Base-by-base conservation (phyloP, 106 monocot genomes). In the Dioscorea zingiberensis region DNA sequence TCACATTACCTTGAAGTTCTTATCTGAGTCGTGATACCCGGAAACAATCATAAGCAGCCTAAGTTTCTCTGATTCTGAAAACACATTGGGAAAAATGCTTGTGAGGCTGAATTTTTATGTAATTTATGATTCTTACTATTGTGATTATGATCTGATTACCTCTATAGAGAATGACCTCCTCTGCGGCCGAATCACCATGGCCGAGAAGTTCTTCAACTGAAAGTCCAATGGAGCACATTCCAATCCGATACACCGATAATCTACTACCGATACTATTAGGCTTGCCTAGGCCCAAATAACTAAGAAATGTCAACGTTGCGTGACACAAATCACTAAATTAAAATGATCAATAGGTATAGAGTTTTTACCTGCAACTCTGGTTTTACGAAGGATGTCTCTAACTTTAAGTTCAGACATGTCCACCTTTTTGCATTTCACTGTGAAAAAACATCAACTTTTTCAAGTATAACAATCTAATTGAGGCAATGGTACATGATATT, bases 341-440 rank as follows among this genome's bases (percentile, higher is more conserved):
- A 8, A 38, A 10, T 38, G 38, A 6, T 16, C 27, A 27, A 8
- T 16, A 48, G 27, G n/a, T 18, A 21, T 45, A 17, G 18, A 29
- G 17, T 19, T 47, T 18, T 27, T 56, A 60, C 64, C 73, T 74
- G 63, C 16, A 47, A 73, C 67, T 69, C 66, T 79, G 18, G 56
- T 69, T 73, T 53, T 62, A 17, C 69, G 59, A 8, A 79, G 58
- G 11, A 78, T 73, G 3, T 79, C 73, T 44, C 54, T 69, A 58
- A 79, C 69, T 28, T 59, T 69, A 21, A 73, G 73, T 15, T 73
- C 69, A 12, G 79, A 73, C 21, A 69, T 73, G 38, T 78, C 78
- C 49, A 56, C 47, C 56, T 64, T 74, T 63, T 74, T 69, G 62
- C 64, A 48, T 13, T 69, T 79, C 58, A 79, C 79, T 79, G 79